Conservation (phyloP, 306 rosid genomes). For the Inga leiocalycina region DNA sequence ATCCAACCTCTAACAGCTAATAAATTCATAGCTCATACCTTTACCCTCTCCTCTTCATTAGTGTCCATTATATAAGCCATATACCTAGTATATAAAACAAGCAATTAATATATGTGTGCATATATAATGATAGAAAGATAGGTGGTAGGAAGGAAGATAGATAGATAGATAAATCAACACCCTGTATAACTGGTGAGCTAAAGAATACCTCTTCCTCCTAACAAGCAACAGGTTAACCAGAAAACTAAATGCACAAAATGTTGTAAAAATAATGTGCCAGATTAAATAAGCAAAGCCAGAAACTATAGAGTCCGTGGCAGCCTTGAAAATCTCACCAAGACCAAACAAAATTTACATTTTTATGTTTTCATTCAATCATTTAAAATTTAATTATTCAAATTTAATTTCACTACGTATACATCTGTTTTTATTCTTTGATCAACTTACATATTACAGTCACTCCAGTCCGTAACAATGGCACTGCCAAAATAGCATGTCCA, state of each 20-base stretch:
- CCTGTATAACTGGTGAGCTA: conserved; percentile 4
- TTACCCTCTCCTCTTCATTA: conserved; percentile 92
- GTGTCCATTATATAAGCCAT: conserved; percentile 99
- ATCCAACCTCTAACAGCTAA: conserved; percentile 13
- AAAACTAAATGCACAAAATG: not conserved
- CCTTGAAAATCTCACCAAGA: not conserved
- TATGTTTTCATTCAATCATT: not conserved
- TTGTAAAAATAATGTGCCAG: not conserved
- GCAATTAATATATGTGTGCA: conserved; percentile 9
- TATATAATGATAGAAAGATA: not conserved
- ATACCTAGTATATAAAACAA: conserved; percentile 64
- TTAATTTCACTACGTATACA: not conserved
- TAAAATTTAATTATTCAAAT: not conserved
- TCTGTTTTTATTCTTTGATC: not conserved
- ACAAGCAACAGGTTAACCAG: not conserved
- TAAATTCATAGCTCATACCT: conserved; percentile 52
- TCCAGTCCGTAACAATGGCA: not conserved
- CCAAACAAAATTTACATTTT: not conserved
- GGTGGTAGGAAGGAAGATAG: not conserved
- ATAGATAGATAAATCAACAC: conserved; percentile 2
- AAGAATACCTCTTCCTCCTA: not conserved
- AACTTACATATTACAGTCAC: not conserved
- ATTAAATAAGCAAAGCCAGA: not conserved
- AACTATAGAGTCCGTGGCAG: not conserved
- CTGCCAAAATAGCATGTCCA: not conserved